Percentiles rank a stretch among this genome's conserved stretches.
phyloP scores from a whole-genome alignment of 106 monocot genomes.

The Allium fistulosum region DNA sequence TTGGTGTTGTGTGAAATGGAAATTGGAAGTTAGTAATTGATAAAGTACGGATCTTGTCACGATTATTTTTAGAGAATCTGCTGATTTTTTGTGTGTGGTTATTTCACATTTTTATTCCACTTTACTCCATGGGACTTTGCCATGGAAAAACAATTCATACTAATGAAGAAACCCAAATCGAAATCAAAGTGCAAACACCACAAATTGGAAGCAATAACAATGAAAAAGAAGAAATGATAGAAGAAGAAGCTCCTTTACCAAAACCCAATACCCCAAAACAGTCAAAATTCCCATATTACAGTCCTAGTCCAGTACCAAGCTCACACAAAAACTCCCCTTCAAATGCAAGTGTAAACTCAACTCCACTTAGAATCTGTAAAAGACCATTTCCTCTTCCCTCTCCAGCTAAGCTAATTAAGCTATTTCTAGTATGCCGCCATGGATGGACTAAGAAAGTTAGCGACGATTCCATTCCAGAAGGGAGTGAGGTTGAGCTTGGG shows the following conservation, averaged over 20 bases:
- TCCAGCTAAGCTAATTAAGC: conserved; percentile 84
- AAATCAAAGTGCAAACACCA: conserved; percentile 1
- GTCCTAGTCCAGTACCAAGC: conserved; percentile 50
- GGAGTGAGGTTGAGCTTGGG: conserved; percentile 16
- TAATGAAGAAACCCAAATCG: background rate
- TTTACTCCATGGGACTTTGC: conserved; percentile 68
- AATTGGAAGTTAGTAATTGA: too few relatives aligned
- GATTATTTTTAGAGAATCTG: too few relatives aligned
- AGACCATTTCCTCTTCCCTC: conserved; percentile 81
- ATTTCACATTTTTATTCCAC: background rate
- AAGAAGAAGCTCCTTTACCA: conserved; percentile 5
- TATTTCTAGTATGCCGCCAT: conserved; percentile 55
- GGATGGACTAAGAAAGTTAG: conserved; percentile 57
- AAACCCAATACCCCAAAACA: conserved; percentile 32
- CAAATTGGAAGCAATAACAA: conserved; percentile 1
- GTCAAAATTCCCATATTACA: conserved; percentile 46
- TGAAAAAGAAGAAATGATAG: too few relatives aligned
- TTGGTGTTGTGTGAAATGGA: too few relatives aligned
- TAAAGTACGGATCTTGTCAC: too few relatives aligned
- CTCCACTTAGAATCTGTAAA: conserved; percentile 49
- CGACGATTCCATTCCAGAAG: conserved; percentile 55
- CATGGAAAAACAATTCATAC: conserved; percentile 45
- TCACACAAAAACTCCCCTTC: conserved; percentile 62
- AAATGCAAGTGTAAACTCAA: conserved; percentile 43
- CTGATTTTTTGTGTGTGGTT: background rate